Percentiles rank a stretch among this genome's conserved stretches.
phyloP scores from a whole-genome alignment of 1,284 basidiomycete species.

The Rhodotorula sp. region DNA sequence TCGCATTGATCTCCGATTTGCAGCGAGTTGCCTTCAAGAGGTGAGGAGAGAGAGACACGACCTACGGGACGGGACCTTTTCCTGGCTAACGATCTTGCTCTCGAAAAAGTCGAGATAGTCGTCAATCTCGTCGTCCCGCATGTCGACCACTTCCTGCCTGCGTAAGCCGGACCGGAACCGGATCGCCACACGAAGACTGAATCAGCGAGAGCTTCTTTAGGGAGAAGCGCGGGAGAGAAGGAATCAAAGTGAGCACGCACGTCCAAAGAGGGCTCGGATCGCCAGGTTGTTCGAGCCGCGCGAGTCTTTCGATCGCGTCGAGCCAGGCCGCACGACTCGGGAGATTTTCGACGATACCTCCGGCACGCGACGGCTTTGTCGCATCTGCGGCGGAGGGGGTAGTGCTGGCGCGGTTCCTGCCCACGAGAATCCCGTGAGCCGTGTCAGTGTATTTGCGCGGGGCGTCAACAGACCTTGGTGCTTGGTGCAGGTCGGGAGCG shows the following conservation, averaged over 20 bases:
- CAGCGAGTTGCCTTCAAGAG: not conserved
- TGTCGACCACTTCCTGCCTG: constrained; percentile 23
- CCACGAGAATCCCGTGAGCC: no score
- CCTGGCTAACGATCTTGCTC: constrained; percentile 21
- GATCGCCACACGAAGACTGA: not conserved
- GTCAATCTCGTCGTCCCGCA: constrained; percentile 35
- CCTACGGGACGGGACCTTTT: constrained; percentile 20
- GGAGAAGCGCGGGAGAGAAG: not conserved
- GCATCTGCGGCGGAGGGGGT: no score
- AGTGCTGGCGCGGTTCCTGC: no score
- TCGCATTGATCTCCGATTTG: no score
- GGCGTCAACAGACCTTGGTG: no score
- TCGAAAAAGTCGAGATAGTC: constrained; percentile 42
- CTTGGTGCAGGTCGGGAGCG: no score
- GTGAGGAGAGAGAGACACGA: not conserved
- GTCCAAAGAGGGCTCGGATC: constrained; percentile 21
- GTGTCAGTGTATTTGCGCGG: no score
- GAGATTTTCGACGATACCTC: not conserved
- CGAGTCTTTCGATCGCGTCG: not conserved
- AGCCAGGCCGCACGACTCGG: constrained; percentile 29
- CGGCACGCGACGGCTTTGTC: no score
- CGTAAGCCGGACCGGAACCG: not conserved
- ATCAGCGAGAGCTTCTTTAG: not conserved
- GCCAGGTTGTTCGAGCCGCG: constrained; percentile 5
- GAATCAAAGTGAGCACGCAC: constrained; percentile 1